Evolutionary conservation across 2,329 filamentous ascomycete genomes (phyloP).

Genomic region (Clonostachys solani): DNA sequence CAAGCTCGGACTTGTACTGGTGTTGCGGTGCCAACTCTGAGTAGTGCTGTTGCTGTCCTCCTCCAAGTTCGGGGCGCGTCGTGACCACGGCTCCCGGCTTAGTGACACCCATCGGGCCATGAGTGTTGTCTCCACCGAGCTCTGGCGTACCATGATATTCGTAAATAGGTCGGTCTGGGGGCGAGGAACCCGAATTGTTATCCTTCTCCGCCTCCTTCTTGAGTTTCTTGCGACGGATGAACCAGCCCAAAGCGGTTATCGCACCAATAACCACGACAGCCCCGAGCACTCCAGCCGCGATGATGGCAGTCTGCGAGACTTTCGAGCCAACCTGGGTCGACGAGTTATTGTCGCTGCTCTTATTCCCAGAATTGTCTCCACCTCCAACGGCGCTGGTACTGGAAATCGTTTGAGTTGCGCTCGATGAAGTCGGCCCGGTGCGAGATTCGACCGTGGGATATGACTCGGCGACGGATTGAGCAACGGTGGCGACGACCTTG

Average conservation of each 20-base stretch:
- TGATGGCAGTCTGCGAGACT: constrained; percentile 13
- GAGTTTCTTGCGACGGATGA: constrained; percentile 25
- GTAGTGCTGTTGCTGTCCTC: too few species aligned
- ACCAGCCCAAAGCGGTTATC: constrained; percentile 23
- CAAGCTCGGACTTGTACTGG: too few species aligned
- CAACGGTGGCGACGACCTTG: constrained; percentile 33
- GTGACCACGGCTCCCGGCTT: too few species aligned
- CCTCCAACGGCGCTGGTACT: constrained; percentile 6
- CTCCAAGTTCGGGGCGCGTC: too few species aligned
- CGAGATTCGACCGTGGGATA: constrained; percentile 9
- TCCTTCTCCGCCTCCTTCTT: neutral
- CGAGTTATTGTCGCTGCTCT: neutral
- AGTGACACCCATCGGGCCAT: neutral
- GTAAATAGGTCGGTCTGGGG: neutral
- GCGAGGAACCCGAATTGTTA: neutral
- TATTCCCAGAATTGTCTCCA: constrained; percentile 1
- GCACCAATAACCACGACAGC: constrained; percentile 15
- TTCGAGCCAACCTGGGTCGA: neutral
- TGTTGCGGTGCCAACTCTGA: too few species aligned
- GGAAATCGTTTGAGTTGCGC: constrained; percentile 13
- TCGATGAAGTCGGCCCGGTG: constrained; percentile 4
- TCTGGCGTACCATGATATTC: neutral
- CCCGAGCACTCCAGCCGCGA: constrained; percentile 23
- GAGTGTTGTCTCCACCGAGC: neutral
- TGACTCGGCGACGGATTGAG: constrained; percentile 22